These are phyloP conservation scores for Coprinopsis strossmayeri DNA, from an alignment of 768 basidiomycete genomes.

Conservation along the genomic window DNA sequence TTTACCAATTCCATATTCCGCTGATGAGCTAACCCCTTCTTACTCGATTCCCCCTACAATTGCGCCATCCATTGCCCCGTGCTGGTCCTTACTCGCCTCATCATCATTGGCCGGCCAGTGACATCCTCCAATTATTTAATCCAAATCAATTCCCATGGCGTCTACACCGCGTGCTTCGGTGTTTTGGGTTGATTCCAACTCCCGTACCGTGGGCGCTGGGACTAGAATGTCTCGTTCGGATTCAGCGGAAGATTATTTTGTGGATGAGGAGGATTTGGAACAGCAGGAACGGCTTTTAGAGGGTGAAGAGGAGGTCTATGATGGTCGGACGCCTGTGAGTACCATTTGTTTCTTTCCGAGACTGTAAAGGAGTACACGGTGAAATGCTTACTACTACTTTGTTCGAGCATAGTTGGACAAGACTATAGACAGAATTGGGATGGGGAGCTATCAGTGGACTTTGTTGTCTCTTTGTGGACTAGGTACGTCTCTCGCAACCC, in stretches of 20 bases:
- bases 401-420: constrained; percentile 51
- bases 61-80: background rate
- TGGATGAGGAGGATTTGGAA: constrained; percentile 24
- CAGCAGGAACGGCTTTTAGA: constrained; percentile 26
- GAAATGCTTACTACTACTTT: too few relatives aligned
- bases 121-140: background rate
- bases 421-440: constrained; percentile 86
- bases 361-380: constrained; percentile 12
- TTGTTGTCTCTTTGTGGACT: constrained; percentile 81
- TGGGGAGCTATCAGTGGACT: constrained; percentile 88
- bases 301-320: constrained; percentile 22
- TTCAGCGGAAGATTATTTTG: constrained; percentile 18
- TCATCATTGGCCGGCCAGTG: too few relatives aligned
- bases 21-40: background rate
- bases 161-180: background rate
- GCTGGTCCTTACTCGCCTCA: background rate
- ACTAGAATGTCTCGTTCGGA: constrained; percentile 15
- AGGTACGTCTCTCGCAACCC: constrained; percentile 43
- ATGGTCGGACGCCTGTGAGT: constrained; percentile 44
- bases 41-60: background rate
- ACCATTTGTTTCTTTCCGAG: background rate
- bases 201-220: background rate
- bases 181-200: background rate
- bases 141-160: background rate
- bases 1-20: background rate